These are phyloP conservation scores for Nannochloris sp. DNA, from an alignment of 139 green algal genomes.

Conservation along the genomic window DNA sequence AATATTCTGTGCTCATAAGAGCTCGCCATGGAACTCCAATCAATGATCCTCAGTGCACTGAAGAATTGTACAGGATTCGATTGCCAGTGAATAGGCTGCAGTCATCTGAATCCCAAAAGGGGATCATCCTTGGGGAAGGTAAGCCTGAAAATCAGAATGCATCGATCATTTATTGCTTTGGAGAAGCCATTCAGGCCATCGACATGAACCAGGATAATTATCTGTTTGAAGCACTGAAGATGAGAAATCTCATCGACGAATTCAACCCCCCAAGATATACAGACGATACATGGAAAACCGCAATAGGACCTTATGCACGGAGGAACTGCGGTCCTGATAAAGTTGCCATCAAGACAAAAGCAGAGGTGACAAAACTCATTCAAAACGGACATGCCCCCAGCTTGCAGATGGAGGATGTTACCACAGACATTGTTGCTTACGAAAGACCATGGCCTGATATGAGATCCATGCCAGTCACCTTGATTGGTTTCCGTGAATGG, in stretches of 20 bases:
- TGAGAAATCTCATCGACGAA: conserved; percentile 59
- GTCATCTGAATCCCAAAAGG: conserved; percentile 17
- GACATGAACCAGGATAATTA: conserved; percentile 88
- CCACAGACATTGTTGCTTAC: not conserved
- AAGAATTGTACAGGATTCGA: conserved; percentile 42
- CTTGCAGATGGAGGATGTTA: not conserved
- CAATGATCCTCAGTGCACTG: conserved; percentile 16
- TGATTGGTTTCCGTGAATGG: conserved; percentile 61
- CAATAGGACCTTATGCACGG: not conserved
- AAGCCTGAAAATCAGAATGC: conserved; percentile 92
- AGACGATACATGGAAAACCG: not conserved
- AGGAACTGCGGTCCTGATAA: not conserved
- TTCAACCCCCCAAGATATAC: conserved; percentile 37
- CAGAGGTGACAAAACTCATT: not conserved
- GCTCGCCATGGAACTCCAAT: conserved; percentile 14
- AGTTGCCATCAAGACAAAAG: not conserved
- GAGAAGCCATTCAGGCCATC: conserved; percentile 64
- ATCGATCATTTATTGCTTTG: conserved; percentile 69
- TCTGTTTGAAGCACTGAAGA: conserved; percentile 73
- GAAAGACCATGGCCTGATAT: conserved; percentile 23
- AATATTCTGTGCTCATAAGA: conserved; percentile 26
- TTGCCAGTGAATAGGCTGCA: conserved; percentile 38
- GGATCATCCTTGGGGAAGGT: conserved; percentile 67
- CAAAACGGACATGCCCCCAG: not conserved
- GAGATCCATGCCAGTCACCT: conserved; percentile 25